Percentiles rank a stretch among this genome's conserved stretches.
phyloP scores from a whole-genome alignment of 208 protist species.

The Naegleria lovaniensis region DNA sequence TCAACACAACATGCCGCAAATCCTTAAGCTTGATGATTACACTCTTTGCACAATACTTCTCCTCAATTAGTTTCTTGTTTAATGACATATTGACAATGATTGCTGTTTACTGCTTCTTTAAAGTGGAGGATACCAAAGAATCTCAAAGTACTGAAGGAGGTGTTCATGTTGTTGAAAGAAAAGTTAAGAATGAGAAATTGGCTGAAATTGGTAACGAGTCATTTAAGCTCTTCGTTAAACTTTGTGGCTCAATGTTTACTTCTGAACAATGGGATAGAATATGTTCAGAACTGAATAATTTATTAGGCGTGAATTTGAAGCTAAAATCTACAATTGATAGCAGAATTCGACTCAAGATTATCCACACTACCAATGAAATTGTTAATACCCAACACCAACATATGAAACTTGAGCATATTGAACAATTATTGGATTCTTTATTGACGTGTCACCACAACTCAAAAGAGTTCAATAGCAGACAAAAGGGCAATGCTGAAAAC shows the following conservation, averaged over 20 bases:
- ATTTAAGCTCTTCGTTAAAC: not conserved
- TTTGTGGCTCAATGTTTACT: not conserved
- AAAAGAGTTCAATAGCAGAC: not conserved
- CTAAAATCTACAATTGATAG: not conserved
- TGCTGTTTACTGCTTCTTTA: not conserved
- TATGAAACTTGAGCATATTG: not conserved
- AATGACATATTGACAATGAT: not conserved
- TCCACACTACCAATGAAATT: not conserved
- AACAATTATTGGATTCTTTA: not conserved
- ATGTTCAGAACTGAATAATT: not conserved
- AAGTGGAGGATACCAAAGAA: not conserved
- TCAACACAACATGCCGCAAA: constrained; percentile 4
- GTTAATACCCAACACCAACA: not conserved
- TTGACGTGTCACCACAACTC: not conserved
- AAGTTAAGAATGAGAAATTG: constrained; percentile 7
- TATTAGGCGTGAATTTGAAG: not conserved
- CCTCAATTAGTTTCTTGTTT: not conserved
- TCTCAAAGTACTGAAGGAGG: not conserved
- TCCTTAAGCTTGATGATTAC: not conserved
- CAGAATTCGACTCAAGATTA: not conserved
- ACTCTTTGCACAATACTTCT: not conserved
- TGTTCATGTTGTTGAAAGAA: not conserved
- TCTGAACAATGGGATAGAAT: not conserved
- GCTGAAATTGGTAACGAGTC: constrained; percentile 4
- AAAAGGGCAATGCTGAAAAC: not conserved